Percentiles rank a stretch among this genome's conserved stretches.
phyloP scores from a whole-genome alignment of 768 basidiomycete species.

The Kwoniella newhampshirensis region DNA sequence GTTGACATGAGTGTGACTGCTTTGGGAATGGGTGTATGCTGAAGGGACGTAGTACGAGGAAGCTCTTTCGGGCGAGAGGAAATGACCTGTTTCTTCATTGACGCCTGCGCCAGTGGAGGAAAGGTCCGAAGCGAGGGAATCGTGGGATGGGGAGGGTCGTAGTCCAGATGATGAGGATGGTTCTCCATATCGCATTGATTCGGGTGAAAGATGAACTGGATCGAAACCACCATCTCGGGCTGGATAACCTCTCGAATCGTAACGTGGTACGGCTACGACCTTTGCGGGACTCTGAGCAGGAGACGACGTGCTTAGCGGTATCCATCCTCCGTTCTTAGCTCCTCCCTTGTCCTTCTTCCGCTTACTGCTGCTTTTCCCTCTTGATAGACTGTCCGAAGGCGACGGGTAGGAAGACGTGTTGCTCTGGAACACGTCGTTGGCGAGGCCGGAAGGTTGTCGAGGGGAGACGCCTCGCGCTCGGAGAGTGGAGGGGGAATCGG shows the following conservation, averaged over 20 bases:
- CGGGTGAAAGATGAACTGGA: background rate
- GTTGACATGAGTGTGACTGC: constrained; percentile 3
- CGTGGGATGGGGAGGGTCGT: constrained; percentile 18
- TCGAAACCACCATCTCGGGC: constrained; percentile 14
- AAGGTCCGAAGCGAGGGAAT: constrained; percentile 30
- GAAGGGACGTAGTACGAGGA: constrained; percentile 24
- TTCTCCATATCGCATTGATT: constrained; percentile 3
- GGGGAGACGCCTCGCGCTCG: constrained; percentile 15
- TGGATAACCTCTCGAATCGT: constrained; percentile 43
- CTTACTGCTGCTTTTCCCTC: constrained; percentile 5
- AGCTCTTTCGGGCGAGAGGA: constrained; percentile 22
- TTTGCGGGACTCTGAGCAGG: constrained; percentile 2
- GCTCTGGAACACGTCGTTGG: constrained; percentile 10
- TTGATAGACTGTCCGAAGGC: constrained; percentile 7
- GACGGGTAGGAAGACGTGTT: constrained; percentile 11
- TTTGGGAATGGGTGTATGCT: constrained; percentile 13
- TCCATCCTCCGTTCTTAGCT: constrained; percentile 16
- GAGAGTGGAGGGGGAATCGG: constrained; percentile 18
- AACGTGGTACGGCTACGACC: constrained; percentile 24
- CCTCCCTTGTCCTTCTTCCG: background rate
- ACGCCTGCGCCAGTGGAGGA: constrained; percentile 42
- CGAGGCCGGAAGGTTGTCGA: constrained; percentile 7
- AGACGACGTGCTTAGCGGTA: constrained; percentile 11
- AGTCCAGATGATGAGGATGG: constrained; percentile 8
- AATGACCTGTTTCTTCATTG: constrained; percentile 26